phyloP scores from a whole-genome alignment of 2,329 filamentous ascomycete genomes.

The Cyanodermella asteris region DNA sequence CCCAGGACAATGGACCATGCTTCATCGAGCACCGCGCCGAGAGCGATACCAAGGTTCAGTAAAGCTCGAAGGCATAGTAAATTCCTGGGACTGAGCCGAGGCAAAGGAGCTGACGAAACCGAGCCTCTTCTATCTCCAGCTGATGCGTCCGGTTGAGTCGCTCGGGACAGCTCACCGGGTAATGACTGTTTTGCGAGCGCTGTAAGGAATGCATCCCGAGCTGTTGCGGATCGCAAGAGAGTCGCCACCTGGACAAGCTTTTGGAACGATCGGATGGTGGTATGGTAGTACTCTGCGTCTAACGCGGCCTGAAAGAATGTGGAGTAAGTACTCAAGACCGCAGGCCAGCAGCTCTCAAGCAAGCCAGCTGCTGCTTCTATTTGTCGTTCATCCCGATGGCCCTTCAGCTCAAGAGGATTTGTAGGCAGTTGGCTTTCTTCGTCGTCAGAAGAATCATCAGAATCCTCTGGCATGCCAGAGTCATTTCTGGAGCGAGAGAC shows the following conservation, averaged over 20 bases:
- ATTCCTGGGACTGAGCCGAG: slow-evolving; percentile 83
- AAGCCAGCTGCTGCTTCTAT: slow-evolving; percentile 61
- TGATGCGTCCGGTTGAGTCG: too few relatives aligned
- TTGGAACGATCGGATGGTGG: slow-evolving; percentile 77
- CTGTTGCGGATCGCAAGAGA: slow-evolving; percentile 60
- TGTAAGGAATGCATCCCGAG: slow-evolving; percentile 82
- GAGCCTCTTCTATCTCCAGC: slow-evolving; percentile 25
- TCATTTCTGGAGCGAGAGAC: slow-evolving; percentile 34
- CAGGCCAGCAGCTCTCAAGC: slow-evolving; percentile 86
- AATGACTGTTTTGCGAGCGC: slow-evolving; percentile 85
- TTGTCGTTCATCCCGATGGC: slow-evolving; percentile 47
- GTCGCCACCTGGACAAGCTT: slow-evolving; percentile 90
- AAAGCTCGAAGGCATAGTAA: slow-evolving; percentile 74
- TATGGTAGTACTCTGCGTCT: slow-evolving; percentile 85
- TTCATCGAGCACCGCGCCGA: slow-evolving; percentile 65
- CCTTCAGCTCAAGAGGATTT: slow-evolving; percentile 58
- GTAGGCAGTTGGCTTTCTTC: slow-evolving; percentile 51
- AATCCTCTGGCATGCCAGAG: slow-evolving; percentile 10
- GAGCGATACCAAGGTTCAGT: slow-evolving; percentile 82
- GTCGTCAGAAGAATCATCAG: slow-evolving; percentile 14
- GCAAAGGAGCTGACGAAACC: too few relatives aligned
- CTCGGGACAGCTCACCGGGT: too few relatives aligned
- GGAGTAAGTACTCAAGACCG: slow-evolving; percentile 80
- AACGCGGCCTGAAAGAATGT: slow-evolving; percentile 84
- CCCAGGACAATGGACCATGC: slow-evolving; percentile 86